Base-by-base conservation (phyloP, 768 basidiomycete species). In the Paxillus ammoniavirescens region DNA sequence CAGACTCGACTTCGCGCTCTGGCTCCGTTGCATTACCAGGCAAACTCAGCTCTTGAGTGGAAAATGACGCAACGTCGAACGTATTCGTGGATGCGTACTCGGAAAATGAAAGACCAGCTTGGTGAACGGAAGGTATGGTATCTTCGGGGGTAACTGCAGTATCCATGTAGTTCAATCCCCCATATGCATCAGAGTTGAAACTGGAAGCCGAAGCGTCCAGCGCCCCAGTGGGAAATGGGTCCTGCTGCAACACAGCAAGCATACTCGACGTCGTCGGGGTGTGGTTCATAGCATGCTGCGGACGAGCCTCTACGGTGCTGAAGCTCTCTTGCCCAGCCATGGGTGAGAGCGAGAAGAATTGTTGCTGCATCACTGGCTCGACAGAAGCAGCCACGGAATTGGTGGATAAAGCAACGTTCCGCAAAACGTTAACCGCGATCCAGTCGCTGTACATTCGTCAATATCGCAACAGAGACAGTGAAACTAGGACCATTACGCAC, bases 301-400 rank as follows among this genome's bases (percentile, higher is more conserved):
- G 78, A 43, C 86, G 78, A 54, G 78, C 78, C 57, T 89, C 88
- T 62, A 88, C 76, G 36, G 78, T 63, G 54, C 79, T 79, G 60
- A 91, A 93, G 64, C 73, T 84, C 69, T 92, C 91, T 63, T 92
- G 89, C 23, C 90, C 91, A 30, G 86, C 81, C 90, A 92, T 92
- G n/a, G 91, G 89, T 50, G 90, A 92, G 52, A 93, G 74, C 4
- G 88, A 80, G 68, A 90, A 89, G 73, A 87, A 94, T 62, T 91
- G 87, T 64, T 93, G 91, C 61, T 93, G 91, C 81, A 93, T 91
- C 52, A 92, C 86, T 31, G 91, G 91, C 65, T 94, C 91, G 49
- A 94, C 91, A 23, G 91, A 93, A 18, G 91, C 91, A 30, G 91
- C 91, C 50, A 94, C 91, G 17, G 91, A 93, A 72, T 91, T 93